A percentile compares a stretch with the other conserved stretches of the same genome.
phyloP scores from a whole-genome alignment of 257 asterid species.

The Ilex aquifolium region DNA sequence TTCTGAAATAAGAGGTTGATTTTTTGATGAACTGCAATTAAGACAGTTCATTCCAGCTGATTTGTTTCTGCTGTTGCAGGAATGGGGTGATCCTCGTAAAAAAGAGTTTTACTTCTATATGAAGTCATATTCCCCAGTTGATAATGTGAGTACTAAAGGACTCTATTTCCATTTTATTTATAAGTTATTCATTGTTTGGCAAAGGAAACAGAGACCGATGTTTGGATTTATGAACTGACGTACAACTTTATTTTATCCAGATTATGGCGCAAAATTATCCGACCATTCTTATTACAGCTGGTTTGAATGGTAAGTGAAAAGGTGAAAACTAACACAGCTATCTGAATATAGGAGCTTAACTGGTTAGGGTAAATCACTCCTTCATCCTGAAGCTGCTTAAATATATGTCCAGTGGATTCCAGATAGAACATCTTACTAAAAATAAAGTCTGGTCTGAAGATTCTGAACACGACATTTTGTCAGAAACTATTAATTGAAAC shows the following conservation, averaged over 20 bases:
- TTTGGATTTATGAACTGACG: too few species aligned
- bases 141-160: constrained; percentile 51
- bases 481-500: too few species aligned
- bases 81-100: constrained; percentile 98
- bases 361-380: too few species aligned
- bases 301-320: constrained; percentile 69
- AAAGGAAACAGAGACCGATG: too few species aligned
- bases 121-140: constrained; percentile 95
- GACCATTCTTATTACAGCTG: constrained; percentile 80
- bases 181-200: not conserved
- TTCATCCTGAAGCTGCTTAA: too few species aligned
- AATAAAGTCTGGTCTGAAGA: too few species aligned
- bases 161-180: constrained; percentile 9
- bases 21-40: constrained; percentile 4
- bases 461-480: too few species aligned
- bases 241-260: constrained; percentile 30
- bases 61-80: constrained; percentile 47
- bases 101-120: constrained; percentile 83
- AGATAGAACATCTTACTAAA: too few species aligned
- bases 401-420: too few species aligned
- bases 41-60: constrained; percentile 7
- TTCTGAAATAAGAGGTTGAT: not conserved
- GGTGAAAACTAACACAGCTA: constrained; percentile 9
- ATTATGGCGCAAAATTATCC: constrained; percentile 73
- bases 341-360: not conserved